Conservation (phyloP, 257 asterid species). For the Ajuga chamaepitys region DNA sequence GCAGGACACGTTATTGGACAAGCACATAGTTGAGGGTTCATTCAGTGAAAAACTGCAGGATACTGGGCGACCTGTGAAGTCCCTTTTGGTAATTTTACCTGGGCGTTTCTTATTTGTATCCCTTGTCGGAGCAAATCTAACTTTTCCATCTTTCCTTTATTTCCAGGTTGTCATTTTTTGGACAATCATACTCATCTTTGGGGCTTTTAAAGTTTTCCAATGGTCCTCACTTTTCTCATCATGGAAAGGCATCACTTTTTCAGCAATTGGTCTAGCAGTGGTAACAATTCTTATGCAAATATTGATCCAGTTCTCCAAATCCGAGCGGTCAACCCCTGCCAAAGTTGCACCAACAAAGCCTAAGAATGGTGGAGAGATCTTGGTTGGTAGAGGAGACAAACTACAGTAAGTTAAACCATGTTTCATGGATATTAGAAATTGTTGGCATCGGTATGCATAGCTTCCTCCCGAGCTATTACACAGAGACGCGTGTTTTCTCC, state of each 20-base stretch:
- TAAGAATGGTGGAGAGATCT: slow-evolving; percentile 22
- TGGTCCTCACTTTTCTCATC: slow-evolving; percentile 63
- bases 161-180: slow-evolving; percentile 75
- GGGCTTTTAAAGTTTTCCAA: slow-evolving; percentile 48
- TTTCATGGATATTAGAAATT: slow-evolving; percentile 4
- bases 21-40: slow-evolving; percentile 52
- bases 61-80: slow-evolving; percentile 66
- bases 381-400: slow-evolving; percentile 21
- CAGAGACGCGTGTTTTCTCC: slow-evolving; percentile 13
- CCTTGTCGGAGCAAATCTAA: neutral
- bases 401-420: slow-evolving; percentile 19
- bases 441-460: slow-evolving; percentile 3
- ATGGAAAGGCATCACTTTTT: slow-evolving; percentile 69
- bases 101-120: neutral
- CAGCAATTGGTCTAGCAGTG: slow-evolving; percentile 41
- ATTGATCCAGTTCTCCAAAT: slow-evolving; percentile 79
- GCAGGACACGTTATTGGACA: slow-evolving; percentile 83
- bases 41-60: slow-evolving; percentile 62
- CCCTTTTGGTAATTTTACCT: slow-evolving; percentile 55
- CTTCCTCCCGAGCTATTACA: neutral
- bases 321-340: slow-evolving; percentile 77
- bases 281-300: slow-evolving; percentile 81
- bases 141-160: slow-evolving; percentile 5
- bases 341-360: slow-evolving; percentile 50
- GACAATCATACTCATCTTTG: slow-evolving; percentile 52